Percentiles rank a stretch among this genome's conserved stretches.
Evolutionary conservation across 805 yeast genomes (phyloP).

Genomic region (Schizosaccharomyces octosporus): DNA sequence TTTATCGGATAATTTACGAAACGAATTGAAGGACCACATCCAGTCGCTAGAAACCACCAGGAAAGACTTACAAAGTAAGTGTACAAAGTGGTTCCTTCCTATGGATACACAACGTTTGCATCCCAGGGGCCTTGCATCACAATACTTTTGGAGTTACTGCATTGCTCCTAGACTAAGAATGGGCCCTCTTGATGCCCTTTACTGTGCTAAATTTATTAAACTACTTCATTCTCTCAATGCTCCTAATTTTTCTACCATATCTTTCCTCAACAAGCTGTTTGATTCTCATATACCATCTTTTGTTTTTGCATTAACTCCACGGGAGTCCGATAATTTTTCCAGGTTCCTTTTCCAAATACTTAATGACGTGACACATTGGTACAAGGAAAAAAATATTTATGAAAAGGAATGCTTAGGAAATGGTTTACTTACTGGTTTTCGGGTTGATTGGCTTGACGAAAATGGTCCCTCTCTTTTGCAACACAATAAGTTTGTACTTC

Average conservation of each 20-base stretch:
- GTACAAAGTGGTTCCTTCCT: constrained; percentile 12
- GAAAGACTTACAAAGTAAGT: constrained; percentile 13
- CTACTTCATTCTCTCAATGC: constrained; percentile 21
- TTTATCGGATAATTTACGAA: constrained; percentile 5
- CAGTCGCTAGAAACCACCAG: constrained; percentile 16
- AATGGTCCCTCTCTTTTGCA: not conserved
- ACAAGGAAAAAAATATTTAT: constrained; percentile 18
- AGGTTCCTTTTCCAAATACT: constrained; percentile 39
- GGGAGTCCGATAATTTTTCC: constrained; percentile 66
- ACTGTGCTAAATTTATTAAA: constrained; percentile 34
- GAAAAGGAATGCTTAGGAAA: constrained; percentile 2
- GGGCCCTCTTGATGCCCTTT: constrained; percentile 66
- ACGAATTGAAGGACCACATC: constrained; percentile 24
- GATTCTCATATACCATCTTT: constrained; percentile 28
- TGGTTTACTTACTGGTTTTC: not conserved
- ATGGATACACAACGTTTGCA: constrained; percentile 3
- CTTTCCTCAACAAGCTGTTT: constrained; percentile 24
- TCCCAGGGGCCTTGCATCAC: constrained; percentile 24
- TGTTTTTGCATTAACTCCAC: constrained; percentile 42
- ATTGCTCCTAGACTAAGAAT: constrained; percentile 52
- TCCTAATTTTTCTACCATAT: constrained; percentile 18
- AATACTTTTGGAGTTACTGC: constrained; percentile 17
- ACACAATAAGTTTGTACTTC: not conserved
- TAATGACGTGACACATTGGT: constrained; percentile 21
- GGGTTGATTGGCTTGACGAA: not conserved